Evolutionary conservation across 352 stramenopile genomes (phyloP).

Genomic region (Phytophthora melonis): DNA sequence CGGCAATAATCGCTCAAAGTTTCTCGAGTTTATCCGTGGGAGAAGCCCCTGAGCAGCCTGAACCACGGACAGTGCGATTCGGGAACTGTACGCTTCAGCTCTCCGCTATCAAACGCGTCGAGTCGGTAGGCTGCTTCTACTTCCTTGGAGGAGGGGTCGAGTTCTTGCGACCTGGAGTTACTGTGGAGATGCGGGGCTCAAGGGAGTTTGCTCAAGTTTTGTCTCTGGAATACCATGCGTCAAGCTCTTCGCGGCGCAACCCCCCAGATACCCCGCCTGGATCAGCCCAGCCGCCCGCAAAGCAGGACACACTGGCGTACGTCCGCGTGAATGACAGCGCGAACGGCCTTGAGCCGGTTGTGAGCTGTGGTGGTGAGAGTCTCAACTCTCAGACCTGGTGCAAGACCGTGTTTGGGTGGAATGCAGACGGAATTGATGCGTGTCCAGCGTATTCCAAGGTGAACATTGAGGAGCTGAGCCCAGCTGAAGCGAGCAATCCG

Average conservation of each 20-base stretch:
- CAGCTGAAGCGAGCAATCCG: slow-evolving; percentile 9
- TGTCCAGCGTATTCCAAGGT: slow-evolving; percentile 23
- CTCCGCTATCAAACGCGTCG: slow-evolving; percentile 25
- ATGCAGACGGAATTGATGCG: not conserved
- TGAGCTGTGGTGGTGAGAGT: not conserved
- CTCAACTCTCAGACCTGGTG: slow-evolving; percentile 23
- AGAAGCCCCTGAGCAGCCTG: not conserved
- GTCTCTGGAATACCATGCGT: slow-evolving; percentile 26
- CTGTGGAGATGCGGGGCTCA: slow-evolving; percentile 41
- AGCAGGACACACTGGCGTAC: slow-evolving; percentile 18
- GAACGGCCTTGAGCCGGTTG: not conserved
- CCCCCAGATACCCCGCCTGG: slow-evolving; percentile 4
- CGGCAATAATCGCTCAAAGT: slow-evolving; percentile 13
- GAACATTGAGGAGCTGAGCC: slow-evolving; percentile 38
- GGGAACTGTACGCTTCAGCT: slow-evolving; percentile 31
- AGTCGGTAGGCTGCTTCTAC: slow-evolving; percentile 46
- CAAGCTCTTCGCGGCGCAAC: slow-evolving; percentile 3
- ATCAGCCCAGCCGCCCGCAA: not conserved
- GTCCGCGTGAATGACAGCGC: slow-evolving; percentile 18
- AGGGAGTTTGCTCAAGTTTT: slow-evolving; percentile 46
- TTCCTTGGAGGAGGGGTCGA: slow-evolving; percentile 47
- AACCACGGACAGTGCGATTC: slow-evolving; percentile 24
- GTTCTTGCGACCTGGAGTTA: slow-evolving; percentile 46
- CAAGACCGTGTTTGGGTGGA: slow-evolving; percentile 26
- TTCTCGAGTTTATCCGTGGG: not conserved